Percentiles rank a stretch among this genome's conserved stretches.
Evolutionary conservation across 371 early-diverging fungal genomes (phyloP).

Genomic region (Batkoa obscura): DNA sequence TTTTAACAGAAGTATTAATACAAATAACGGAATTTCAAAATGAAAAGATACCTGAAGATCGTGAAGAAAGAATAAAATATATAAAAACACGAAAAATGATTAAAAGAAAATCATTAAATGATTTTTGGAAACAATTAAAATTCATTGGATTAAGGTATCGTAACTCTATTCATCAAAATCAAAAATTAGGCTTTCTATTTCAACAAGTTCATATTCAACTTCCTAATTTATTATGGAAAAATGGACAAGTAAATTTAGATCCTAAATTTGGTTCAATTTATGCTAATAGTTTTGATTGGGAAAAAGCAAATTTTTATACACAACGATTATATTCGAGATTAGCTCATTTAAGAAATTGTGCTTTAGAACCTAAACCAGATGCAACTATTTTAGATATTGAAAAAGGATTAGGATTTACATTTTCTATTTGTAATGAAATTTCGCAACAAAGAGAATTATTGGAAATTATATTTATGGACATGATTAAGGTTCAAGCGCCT

Average conservation of each 20-base stretch:
- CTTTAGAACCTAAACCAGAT: constrained; percentile 38
- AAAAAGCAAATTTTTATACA: constrained; percentile 29
- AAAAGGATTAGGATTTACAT: constrained; percentile 41
- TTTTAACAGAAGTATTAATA: not conserved
- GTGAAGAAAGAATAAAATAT: not conserved
- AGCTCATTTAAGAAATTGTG: constrained; percentile 34
- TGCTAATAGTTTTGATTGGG: constrained; percentile 21
- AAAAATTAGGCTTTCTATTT: not conserved
- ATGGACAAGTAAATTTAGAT: constrained; percentile 6
- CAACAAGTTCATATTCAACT: not conserved
- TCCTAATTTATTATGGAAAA: not conserved
- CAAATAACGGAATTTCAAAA: not conserved
- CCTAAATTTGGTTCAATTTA: constrained; percentile 13
- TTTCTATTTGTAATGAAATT: too few relatives aligned
- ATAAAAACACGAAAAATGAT: constrained; percentile 54
- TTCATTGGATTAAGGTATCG: constrained; percentile 42
- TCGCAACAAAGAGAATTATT: too few relatives aligned
- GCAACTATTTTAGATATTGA: constrained; percentile 50
- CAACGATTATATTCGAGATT: constrained; percentile 47
- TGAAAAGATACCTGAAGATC: constrained; percentile 2
- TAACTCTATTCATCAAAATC: not conserved
- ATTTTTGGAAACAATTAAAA: constrained; percentile 62
- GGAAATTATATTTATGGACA: too few relatives aligned
- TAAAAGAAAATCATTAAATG: constrained; percentile 72
- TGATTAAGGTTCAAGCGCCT: too few relatives aligned